A percentile compares a stretch with the other conserved stretches of the same genome.
phyloP scores from a whole-genome alignment of 345 rosid species.

The Lepidium didymum region DNA sequence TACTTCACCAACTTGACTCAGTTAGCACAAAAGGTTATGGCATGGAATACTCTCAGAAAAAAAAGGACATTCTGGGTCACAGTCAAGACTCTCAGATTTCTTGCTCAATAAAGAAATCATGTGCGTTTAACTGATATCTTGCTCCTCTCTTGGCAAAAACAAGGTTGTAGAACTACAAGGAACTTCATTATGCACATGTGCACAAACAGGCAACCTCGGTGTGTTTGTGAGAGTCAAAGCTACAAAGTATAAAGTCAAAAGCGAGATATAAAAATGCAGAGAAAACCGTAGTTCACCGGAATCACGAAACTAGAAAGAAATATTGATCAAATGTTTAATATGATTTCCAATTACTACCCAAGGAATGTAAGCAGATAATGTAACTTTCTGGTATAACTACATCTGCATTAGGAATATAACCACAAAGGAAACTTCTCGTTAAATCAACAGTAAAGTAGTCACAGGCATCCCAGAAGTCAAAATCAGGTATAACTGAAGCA shows the following conservation, averaged over 20 bases:
- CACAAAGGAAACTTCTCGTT: background rate
- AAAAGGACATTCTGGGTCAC: background rate
- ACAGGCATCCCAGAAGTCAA: background rate
- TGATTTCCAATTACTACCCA: background rate
- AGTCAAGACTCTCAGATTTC: background rate
- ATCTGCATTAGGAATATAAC: background rate
- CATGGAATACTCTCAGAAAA: background rate
- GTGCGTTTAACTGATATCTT: background rate
- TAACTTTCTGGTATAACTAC: background rate
- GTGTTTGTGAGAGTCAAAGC: background rate
- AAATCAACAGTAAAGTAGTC: background rate
- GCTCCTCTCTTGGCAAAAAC: too few relatives aligned
- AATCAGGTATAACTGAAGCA: background rate
- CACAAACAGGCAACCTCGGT: background rate
- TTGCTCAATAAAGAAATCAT: background rate
- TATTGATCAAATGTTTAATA: background rate
- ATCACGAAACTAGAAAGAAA: background rate
- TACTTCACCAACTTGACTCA: background rate
- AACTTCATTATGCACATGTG: background rate
- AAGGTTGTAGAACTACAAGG: background rate
- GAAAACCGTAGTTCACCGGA: background rate
- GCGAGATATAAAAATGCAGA: background rate
- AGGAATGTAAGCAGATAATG: background rate
- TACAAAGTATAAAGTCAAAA: background rate
- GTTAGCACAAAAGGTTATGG: background rate